Evolutionary conservation across 2,329 filamentous ascomycete genomes (phyloP).

Genomic region (Penicillium sp.): DNA sequence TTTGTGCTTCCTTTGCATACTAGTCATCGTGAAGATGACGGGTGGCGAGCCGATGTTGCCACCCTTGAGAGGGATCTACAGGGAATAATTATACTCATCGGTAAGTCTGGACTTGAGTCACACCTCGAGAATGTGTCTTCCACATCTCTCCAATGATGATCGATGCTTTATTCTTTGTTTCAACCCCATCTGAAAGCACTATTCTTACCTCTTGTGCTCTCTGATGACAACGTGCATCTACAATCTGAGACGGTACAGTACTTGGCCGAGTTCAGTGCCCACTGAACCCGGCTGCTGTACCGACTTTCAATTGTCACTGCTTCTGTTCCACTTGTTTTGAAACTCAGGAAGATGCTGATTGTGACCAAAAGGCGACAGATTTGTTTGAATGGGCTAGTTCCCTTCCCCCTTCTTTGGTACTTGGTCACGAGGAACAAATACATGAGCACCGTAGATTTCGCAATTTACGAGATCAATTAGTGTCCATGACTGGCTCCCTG

Average conservation of each 20-base stretch:
- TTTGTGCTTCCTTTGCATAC: too few relatives aligned
- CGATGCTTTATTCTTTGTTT: constrained; percentile 34
- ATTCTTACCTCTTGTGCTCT: constrained; percentile 15
- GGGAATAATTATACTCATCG: background rate
- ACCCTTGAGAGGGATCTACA: too few relatives aligned
- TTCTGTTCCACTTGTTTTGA: background rate
- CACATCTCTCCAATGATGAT: background rate
- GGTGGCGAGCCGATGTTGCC: too few relatives aligned
- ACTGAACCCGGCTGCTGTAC: background rate
- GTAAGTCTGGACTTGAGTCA: background rate
- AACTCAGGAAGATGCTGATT: too few relatives aligned
- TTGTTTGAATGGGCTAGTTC: too few relatives aligned
- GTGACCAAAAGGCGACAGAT: too few relatives aligned
- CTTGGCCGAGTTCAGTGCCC: background rate
- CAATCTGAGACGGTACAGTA: background rate
- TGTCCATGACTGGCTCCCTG: too few relatives aligned
- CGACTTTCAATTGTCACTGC: background rate
- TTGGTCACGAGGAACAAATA: too few relatives aligned
- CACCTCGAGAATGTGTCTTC: background rate
- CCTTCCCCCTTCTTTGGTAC: too few relatives aligned
- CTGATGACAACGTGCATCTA: constrained; percentile 22
- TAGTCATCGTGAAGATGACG: background rate
- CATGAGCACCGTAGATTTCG: too few relatives aligned
- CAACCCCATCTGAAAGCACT: constrained; percentile 35
- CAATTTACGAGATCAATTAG: too few relatives aligned